A percentile compares a stretch with the other conserved stretches of the same genome.
These are phyloP conservation scores for Diaporthe nobilis DNA, from an alignment of 2,329 filamentous ascomycete genomes.

Conservation along the genomic window DNA sequence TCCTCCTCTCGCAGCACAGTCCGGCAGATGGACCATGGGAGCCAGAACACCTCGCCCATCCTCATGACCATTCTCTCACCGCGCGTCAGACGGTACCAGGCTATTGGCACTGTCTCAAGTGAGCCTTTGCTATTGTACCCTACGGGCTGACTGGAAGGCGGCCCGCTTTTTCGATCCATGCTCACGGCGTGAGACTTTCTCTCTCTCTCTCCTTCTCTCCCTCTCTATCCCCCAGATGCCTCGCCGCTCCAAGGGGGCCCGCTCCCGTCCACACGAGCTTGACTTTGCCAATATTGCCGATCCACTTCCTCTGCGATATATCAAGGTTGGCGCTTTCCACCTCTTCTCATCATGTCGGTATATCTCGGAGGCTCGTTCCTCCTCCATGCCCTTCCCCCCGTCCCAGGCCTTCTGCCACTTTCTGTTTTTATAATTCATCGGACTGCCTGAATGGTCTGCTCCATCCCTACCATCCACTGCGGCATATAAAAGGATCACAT, in stretches of 20 bases:
- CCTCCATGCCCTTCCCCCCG: constrained; percentile 7
- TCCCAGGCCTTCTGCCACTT: constrained; percentile 18
- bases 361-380: constrained; percentile 30
- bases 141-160: constrained; percentile 38
- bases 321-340: constrained; percentile 22
- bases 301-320: constrained; percentile 32
- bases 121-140: constrained; percentile 33
- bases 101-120: constrained; percentile 41
- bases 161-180: constrained; percentile 36
- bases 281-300: constrained; percentile 27
- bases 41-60: constrained; percentile 3
- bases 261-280: constrained; percentile 7
- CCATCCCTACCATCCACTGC: not conserved
- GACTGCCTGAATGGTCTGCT: not conserved
- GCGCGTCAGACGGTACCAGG: constrained; percentile 33
- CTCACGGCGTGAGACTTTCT: constrained; percentile 36
- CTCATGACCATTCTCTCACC: constrained; percentile 21
- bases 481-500: constrained; percentile 13
- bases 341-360: constrained; percentile 10
- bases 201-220: not conserved
- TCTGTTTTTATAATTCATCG: not conserved
- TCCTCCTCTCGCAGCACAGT: not conserved
- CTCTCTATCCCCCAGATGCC: constrained; percentile 10
- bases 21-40: constrained; percentile 5
- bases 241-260: constrained; percentile 17